A percentile compares a stretch with the other conserved stretches of the same genome.
phyloP scores from a whole-genome alignment of 140 eudicot genomes.

The Stevia rebaudiana region DNA sequence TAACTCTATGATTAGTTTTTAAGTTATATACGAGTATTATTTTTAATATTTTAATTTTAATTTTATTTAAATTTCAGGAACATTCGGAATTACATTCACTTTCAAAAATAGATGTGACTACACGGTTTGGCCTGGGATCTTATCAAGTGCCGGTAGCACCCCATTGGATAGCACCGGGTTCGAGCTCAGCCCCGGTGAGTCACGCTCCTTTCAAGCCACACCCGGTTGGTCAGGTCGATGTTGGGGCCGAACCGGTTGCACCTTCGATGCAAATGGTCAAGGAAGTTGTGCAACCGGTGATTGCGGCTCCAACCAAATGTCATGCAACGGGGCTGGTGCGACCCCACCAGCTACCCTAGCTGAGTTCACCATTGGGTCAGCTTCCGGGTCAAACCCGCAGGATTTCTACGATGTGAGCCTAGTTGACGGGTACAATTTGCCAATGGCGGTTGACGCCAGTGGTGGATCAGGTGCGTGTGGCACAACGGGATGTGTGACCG shows the following conservation, averaged over 20 bases:
- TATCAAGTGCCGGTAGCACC: constrained; percentile 61
- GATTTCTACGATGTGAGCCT: constrained; percentile 87
- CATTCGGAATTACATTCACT: constrained; percentile 49
- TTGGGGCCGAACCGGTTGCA: constrained; percentile 84
- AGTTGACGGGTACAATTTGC: constrained; percentile 85
- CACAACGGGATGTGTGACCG: constrained; percentile 62
- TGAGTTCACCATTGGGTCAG: constrained; percentile 61
- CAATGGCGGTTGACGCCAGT: constrained; percentile 50
- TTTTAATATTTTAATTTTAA: not conserved
- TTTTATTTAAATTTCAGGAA: constrained; percentile 29
- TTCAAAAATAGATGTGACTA: constrained; percentile 53
- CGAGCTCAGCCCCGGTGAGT: constrained; percentile 48
- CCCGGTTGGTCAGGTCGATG: constrained; percentile 83
- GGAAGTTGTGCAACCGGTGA: constrained; percentile 67
- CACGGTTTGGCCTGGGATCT: constrained; percentile 72
- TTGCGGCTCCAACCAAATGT: constrained; percentile 63
- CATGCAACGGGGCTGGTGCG: constrained; percentile 77
- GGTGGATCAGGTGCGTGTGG: constrained; percentile 64
- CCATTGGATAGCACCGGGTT: constrained; percentile 62
- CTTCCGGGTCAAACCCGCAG: constrained; percentile 21
- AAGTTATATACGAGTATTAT: not conserved
- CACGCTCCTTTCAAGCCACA: constrained; percentile 51
- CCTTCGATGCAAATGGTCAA: constrained; percentile 48
- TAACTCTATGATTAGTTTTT: not conserved
- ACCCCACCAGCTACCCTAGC: constrained; percentile 81